Base-by-base conservation (phyloP, 192 early-diverging fungal genomes). In the Coemansia sp. region DNA sequence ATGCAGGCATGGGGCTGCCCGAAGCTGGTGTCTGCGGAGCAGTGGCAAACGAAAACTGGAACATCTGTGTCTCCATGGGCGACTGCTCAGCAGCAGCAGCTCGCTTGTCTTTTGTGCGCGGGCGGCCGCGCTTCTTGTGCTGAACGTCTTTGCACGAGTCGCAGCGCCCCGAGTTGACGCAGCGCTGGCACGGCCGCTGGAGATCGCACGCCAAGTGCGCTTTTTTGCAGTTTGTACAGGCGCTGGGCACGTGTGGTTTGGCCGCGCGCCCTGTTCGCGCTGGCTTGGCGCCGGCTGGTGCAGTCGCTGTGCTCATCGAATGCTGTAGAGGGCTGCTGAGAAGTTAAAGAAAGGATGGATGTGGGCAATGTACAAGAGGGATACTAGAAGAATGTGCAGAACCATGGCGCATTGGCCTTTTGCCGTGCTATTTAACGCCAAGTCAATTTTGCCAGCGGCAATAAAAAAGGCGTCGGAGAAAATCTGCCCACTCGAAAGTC, bases 191-290 rank as follows among this genome's bases (percentile, higher is more conserved):
- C 6, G 93, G 93, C 25, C 93, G 78, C 86, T 87, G 84, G 87
- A 86, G 82, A 83, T 95, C 92, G 80, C 93, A 95, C 12, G 91
- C 91, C 48, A 95, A 80, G 65, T 95, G 93, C 3, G 92, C 90
- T 60, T 87, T 86, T 63, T 92, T 93, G 79, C 93, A 95, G 75
- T 94, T 91, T 37, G 87, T 80, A 73, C 93, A 95, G n/a, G 93
- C 93, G 67, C 90, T 92, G 27, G 88, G 87, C 11, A 95, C 93
- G 61, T 95, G 92, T 48, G 87, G 78, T 62, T 89, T 91, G 62
- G 69, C 73, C 4, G 69, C 70, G 29, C 76, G 76, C 6, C 67
- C 64, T 7, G 55, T 50, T 11, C 45, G 67, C 12, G 52, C 29
- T 1, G 65, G 41, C 53, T 67, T 67, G 23, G 64, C 51, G 10